Base-by-base conservation (phyloP, 768 basidiomycete genomes). In the Cystobasidium tubakii region DNA sequence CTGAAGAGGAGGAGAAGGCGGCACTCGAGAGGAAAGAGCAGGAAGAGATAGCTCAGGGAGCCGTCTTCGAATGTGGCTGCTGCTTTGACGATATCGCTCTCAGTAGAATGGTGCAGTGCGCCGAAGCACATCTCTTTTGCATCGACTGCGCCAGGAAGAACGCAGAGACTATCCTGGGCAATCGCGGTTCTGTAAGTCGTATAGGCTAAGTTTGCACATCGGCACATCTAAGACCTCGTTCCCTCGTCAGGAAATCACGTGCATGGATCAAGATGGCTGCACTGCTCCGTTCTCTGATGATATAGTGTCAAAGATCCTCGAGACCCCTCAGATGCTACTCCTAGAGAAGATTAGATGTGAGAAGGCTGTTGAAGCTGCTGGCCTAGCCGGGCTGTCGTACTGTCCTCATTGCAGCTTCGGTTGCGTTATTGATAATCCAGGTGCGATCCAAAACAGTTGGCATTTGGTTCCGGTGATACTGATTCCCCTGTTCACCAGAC, bases 221-320 rank as follows among this genome's bases (percentile, higher is more conserved):
- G 25, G 43, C 25, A 4, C 42, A 13, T n/a, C 50, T 44, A 42
- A 66, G 36, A 17, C 19, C 23, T 46, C 4, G 15, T 15, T 29
- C 23, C n/a, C n/a, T 0, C 43, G 39, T 50, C 72, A 66, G 73
- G 44, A 44, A 0, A 19, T 60, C 19, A 33, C 17, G 1, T 79
- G 78, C 53, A 79, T 79, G 77, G 74, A 77, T 42, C 74, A 62
- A 19, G 66, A 67, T 9, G 77, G 76, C 27, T 79, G 78, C 57
- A n/a, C 10, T 3, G 64, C 74, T 1, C 13, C 34, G 1, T 79
- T 78, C 72, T 63, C 77, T n/a, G 69, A 74, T 3, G 19, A 19
- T 21, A 75, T 75, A 21, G 42, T 66, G 3, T 39, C 34, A 31
- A 39, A 42, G 1, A 74, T 75, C 62, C 70, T 79, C 25, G 27